These are phyloP conservation scores for Debaryomyces sp. DNA, from an alignment of 1,139 yeast species.

Conservation along the genomic window DNA sequence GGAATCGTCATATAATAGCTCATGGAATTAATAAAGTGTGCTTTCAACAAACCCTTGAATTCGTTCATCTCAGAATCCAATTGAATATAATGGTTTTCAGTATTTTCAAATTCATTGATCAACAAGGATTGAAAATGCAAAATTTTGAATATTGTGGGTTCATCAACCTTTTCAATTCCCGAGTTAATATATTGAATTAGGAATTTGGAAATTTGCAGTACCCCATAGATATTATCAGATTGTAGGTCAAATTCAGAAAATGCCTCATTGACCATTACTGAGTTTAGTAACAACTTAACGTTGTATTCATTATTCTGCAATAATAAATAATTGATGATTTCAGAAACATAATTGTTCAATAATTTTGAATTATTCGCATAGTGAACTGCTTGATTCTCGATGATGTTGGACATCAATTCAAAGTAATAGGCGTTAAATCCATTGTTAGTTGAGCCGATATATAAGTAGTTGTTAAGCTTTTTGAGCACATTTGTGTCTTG, in stretches of 20 bases:
- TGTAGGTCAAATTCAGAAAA: conserved; percentile 32
- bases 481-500: conserved; percentile 32
- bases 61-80: conserved; percentile 36
- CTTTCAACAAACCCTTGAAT: conserved; percentile 26
- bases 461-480: conserved; percentile 36
- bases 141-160: conserved; percentile 22
- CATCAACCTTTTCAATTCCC: conserved; percentile 10
- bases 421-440: conserved; percentile 32
- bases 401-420: conserved; percentile 35
- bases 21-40: conserved; percentile 19
- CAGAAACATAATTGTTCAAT: conserved; percentile 38
- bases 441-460: conserved; percentile 30
- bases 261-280: conserved; percentile 31
- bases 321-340: conserved; percentile 27
- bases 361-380: conserved; percentile 22
- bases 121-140: conserved; percentile 40
- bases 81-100: conserved; percentile 50
- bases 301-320: conserved; percentile 17
- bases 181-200: conserved; percentile 22
- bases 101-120: conserved; percentile 53
- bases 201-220: conserved; percentile 28
- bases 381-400: conserved; percentile 38
- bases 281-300: conserved; percentile 29
- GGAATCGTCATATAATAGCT: conserved; percentile 2
- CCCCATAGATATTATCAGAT: conserved; percentile 39